Conservation (phyloP, 768 basidiomycete species). For the Russula sp. region DNA sequence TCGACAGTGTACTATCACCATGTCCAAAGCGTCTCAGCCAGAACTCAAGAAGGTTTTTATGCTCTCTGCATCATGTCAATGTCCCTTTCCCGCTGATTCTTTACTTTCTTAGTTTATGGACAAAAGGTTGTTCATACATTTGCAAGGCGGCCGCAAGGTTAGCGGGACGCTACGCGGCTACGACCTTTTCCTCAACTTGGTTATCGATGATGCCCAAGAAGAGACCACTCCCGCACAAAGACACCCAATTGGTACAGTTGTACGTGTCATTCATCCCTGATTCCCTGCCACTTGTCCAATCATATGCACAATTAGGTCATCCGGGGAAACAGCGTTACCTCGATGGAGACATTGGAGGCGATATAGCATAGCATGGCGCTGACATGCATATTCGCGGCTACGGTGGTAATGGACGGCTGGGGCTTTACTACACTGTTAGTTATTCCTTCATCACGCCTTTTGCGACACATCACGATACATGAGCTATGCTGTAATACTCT, state of each 20-base stretch:
- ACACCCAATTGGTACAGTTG: conserved; percentile 87
- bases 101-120: conserved; percentile 83
- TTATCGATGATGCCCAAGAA: conserved; percentile 92
- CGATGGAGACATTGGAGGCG: conserved; percentile 84
- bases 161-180: conserved; percentile 93
- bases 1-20: conserved; percentile 29
- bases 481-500: too few species aligned
- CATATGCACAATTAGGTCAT: conserved; percentile 60
- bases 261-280: conserved; percentile 38
- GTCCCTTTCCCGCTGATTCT: background rate
- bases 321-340: conserved; percentile 93
- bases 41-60: conserved; percentile 95
- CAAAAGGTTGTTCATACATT: conserved; percentile 90
- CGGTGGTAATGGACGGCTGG: background rate
- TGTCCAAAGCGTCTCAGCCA: conserved; percentile 95
- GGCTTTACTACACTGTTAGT: background rate
- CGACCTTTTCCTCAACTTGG: conserved; percentile 97
- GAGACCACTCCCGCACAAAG: conserved; percentile 88
- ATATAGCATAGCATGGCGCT: conserved; percentile 33
- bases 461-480: too few species aligned
- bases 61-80: background rate
- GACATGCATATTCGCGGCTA: background rate
- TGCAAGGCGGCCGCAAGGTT: conserved; percentile 93
- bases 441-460: background rate
- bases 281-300: conserved; percentile 6